Evolutionary conservation across 352 stramenopile species (phyloP), one percentile per base, ranked within the genome.

Genomic region (Hyaloperonospora brassicae): DNA sequence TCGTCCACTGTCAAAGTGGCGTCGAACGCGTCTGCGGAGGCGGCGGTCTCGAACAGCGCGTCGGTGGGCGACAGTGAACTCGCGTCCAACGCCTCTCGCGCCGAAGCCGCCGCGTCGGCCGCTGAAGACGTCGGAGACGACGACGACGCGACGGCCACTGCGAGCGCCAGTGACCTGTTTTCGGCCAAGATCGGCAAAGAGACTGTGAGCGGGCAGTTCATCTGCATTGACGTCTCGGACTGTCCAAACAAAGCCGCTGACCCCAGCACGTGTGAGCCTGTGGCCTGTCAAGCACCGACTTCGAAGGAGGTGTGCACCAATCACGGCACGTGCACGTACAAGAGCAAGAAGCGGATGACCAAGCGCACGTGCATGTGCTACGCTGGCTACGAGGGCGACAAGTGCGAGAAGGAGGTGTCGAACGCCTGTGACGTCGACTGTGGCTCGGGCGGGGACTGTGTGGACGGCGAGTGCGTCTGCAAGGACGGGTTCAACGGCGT

Each of bases 261-360:
- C 43, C 66, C 64, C 41, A 70, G 27, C 55, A 71, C 60, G 10
- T 82, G 75, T 45, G 63, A 71, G 12, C 57, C 68, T 0, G 59
- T 41, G 14, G 61, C 61, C 0, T 85, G 74, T 45, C 72, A 75
- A 24, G 59, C 70, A 2, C 31, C 70, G 2, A 59, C 52, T 53
- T 73, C 66, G 5, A 79, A 76, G 40, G 63, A 63, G 27, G 65
- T 74, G 30, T 86, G 75, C 68, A 85, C 73, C 25, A 76, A 88
- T 62, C 78, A 86, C 47, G 78, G 78, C 21, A 88, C 78, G 5
- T 88, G 78, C 64, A 81, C 78, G 51, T 88, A 88, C 72, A 72
- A 75, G 47, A 73, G 59, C 42, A 78, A 76, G 44, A 71, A 75
- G 58, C 79, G 70, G 43, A 84, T 86, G 50, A 74, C 43, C 41